phyloP scores from a whole-genome alignment of 352 stramenopile genomes.

The Globisporangium radiosum region DNA sequence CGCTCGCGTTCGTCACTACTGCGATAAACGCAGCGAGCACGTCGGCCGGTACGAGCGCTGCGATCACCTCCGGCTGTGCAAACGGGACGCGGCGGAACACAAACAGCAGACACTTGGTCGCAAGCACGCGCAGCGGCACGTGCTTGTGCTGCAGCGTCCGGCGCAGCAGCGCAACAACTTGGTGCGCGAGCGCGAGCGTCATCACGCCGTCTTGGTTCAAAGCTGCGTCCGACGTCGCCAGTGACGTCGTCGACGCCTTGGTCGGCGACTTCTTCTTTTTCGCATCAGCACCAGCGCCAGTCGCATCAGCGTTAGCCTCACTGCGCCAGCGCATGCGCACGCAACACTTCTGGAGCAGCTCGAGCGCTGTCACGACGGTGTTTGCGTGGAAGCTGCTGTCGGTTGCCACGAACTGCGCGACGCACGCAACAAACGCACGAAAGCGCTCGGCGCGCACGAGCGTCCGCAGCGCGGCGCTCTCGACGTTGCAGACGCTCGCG shows the following conservation, averaged over 20 bases:
- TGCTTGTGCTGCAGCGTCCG: conserved; percentile 52
- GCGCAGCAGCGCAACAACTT: conserved; percentile 40
- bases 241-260: neutral
- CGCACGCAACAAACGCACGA: conserved; percentile 47
- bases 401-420: conserved; percentile 27
- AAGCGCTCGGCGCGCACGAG: conserved; percentile 33
- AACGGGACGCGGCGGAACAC: conserved; percentile 43
- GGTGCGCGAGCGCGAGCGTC: conserved; percentile 31
- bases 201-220: conserved; percentile 16
- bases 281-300: neutral
- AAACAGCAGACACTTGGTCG: conserved; percentile 62
- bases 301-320: neutral
- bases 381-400: conserved; percentile 46
- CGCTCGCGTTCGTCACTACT: conserved; percentile 35
- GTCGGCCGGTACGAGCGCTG: conserved; percentile 37
- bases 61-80: conserved; percentile 23
- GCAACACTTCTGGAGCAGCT: conserved; percentile 71
- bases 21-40: conserved; percentile 49
- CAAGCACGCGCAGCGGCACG: conserved; percentile 48
- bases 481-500: conserved; percentile 51
- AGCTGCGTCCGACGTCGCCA: neutral
- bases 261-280: conserved; percentile 10
- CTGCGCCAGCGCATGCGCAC: conserved; percentile 51
- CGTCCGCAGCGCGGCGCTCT: conserved; percentile 48
- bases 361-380: conserved; percentile 53